Conservation (phyloP, 176 grass and related monocot genomes). For the Dactylis glomerata region DNA sequence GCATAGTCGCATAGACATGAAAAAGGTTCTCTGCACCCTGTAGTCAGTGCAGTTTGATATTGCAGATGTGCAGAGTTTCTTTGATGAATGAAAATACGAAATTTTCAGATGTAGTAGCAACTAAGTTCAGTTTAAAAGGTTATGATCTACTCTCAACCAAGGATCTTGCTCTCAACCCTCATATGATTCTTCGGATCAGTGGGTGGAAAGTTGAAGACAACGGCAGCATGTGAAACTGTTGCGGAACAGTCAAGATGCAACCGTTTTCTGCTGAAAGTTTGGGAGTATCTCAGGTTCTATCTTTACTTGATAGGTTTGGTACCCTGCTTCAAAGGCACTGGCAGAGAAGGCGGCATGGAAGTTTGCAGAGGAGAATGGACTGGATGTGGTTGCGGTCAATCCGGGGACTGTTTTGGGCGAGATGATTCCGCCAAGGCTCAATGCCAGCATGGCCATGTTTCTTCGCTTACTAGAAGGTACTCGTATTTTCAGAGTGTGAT, state of each 20-base stretch:
- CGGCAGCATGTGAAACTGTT: not conserved
- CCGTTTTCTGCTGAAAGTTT: not conserved
- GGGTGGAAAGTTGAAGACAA: not conserved
- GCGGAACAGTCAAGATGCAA: not conserved
- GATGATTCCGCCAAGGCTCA: conserved; percentile 65
- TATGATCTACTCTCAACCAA: too few species aligned
- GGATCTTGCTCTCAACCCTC: too few species aligned
- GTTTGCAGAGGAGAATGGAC: conserved; percentile 76
- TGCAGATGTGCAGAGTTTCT: not conserved
- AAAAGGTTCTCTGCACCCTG: not conserved
- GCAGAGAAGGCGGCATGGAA: conserved; percentile 91
- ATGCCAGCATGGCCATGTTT: conserved; percentile 78
- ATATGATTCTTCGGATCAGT: too few species aligned
- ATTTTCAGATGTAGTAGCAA: not conserved
- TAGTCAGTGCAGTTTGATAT: not conserved
- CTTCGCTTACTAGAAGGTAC: conserved; percentile 57
- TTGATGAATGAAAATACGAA: not conserved
- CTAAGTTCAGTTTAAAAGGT: not conserved
- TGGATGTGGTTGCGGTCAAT: conserved; percentile 80
- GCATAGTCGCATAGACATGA: not conserved
- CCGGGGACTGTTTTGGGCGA: conserved; percentile 73
- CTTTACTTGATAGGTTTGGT: conserved; percentile 63
- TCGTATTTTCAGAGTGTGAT: not conserved
- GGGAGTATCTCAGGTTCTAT: not conserved
- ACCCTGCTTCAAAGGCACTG: conserved; percentile 78